phyloP scores from a whole-genome alignment of 2,329 filamentous ascomycete genomes.

The Cryphonectria naterciae region DNA sequence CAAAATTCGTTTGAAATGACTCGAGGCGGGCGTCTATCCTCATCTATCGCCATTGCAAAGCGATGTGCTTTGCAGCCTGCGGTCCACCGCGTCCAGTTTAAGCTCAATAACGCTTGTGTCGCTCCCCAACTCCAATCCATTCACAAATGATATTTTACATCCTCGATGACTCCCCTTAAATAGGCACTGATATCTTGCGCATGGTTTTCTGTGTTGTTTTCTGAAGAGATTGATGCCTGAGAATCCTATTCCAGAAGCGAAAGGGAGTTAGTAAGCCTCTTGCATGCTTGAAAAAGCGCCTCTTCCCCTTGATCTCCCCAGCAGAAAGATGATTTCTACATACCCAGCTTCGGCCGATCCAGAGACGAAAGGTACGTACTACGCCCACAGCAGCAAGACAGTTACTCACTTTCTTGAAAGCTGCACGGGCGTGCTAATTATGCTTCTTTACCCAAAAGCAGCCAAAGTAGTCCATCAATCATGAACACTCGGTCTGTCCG shows the following conservation, averaged over 20 bases:
- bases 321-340: not conserved
- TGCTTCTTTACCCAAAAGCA: constrained; percentile 40
- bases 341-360: not conserved
- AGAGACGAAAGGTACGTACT: not conserved
- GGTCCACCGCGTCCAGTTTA: too few species aligned
- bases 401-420: constrained; percentile 32
- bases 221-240: not conserved
- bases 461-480: constrained; percentile 38
- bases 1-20: too few species aligned
- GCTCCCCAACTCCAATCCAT: too few species aligned
- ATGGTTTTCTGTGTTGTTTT: too few species aligned
- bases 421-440: constrained; percentile 34
- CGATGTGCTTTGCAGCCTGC: too few species aligned
- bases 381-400: too few species aligned
- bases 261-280: not conserved
- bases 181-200: too few species aligned
- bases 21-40: too few species aligned
- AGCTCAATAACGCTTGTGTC: too few species aligned
- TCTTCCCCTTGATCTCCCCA: not conserved
- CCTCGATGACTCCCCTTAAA: too few species aligned
- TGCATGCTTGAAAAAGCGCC: not conserved
- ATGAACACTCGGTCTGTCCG: constrained; percentile 38
- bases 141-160: too few species aligned
- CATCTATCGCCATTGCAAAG: too few species aligned
- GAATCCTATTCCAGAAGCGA: not conserved